Conservation (phyloP, 2,329 filamentous ascomycete genomes). For the Salinomyces thailandicus region DNA sequence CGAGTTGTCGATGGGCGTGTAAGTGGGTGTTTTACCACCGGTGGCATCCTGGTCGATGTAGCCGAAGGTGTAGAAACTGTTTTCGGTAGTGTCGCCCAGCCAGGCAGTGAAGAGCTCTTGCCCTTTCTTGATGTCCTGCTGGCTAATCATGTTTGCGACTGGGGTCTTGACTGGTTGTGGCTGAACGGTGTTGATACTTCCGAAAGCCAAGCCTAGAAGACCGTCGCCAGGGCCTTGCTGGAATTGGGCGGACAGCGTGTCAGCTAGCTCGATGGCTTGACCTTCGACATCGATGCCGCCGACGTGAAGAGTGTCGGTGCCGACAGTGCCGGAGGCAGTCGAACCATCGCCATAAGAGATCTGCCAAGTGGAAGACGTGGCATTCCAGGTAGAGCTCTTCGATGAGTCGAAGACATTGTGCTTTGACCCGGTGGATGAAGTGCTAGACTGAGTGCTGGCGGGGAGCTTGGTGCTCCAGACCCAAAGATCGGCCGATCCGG, state of each 20-base stretch:
- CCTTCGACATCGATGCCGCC: constrained; percentile 51
- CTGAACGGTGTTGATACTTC: constrained; percentile 28
- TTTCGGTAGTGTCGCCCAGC: constrained; percentile 40
- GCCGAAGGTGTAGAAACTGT: constrained; percentile 60
- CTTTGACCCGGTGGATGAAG: constrained; percentile 8
- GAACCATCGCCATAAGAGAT: constrained; percentile 54
- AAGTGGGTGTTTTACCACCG: constrained; percentile 32
- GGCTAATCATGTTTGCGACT: constrained; percentile 57
- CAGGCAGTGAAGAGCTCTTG: constrained; percentile 54
- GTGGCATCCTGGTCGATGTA: constrained; percentile 54
- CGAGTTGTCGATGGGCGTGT: constrained; percentile 51
- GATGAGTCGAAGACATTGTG: constrained; percentile 50
- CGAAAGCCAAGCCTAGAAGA: constrained; percentile 56
- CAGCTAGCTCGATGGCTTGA: constrained; percentile 57
- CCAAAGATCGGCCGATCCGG: constrained; percentile 61
- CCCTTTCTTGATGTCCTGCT: constrained; percentile 43
- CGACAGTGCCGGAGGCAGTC: constrained; percentile 54
- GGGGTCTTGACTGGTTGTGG: constrained; percentile 49
- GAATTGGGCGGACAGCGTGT: constrained; percentile 49
- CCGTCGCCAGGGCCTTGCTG: constrained; percentile 48
- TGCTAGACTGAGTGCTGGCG: constrained; percentile 19
- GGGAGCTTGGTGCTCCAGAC: constrained; percentile 35
- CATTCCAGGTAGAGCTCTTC: constrained; percentile 52
- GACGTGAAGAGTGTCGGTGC: constrained; percentile 51
- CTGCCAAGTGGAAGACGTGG: constrained; percentile 45